These are phyloP conservation scores for Cochliopodium minus DNA, from an alignment of 208 protist species.

Conservation along the genomic window DNA sequence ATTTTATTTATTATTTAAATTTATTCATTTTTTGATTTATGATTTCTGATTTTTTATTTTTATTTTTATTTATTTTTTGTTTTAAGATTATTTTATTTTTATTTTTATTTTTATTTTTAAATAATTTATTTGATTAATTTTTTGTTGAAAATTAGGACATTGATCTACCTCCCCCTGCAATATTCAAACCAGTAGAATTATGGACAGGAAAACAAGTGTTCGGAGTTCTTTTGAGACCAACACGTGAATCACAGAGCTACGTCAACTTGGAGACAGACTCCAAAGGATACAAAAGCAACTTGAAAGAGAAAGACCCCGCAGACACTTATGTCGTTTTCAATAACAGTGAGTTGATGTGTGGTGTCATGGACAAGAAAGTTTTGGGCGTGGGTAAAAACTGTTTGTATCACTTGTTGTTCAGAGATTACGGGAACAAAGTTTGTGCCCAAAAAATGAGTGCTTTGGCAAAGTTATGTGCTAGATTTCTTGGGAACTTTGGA, in stretches of 20 bases:
- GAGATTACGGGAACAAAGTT: slow-evolving; percentile 47
- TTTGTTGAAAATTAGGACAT: too few species aligned
- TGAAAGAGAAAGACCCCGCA: slow-evolving; percentile 33
- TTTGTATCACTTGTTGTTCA: slow-evolving; percentile 82
- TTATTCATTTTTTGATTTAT: too few species aligned
- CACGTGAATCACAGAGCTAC: slow-evolving; percentile 21
- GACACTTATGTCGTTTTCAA: slow-evolving; percentile 82
- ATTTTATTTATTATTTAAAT: neutral
- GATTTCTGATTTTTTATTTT: too few species aligned
- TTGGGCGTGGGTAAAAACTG: slow-evolving; percentile 73
- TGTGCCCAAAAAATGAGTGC: slow-evolving; percentile 76
- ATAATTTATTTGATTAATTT: too few species aligned
- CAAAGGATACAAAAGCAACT: slow-evolving; percentile 49
- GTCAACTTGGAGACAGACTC: slow-evolving; percentile 73
- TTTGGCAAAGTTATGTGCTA: slow-evolving; percentile 71
- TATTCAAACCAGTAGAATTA: slow-evolving; percentile 84
- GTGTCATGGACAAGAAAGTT: slow-evolving; percentile 86
- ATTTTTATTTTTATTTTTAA: too few species aligned
- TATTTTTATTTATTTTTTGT: too few species aligned
- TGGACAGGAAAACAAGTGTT: slow-evolving; percentile 98
- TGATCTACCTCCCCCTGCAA: slow-evolving; percentile 77
- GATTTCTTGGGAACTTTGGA: slow-evolving; percentile 79
- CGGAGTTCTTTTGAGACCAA: slow-evolving; percentile 58
- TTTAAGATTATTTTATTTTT: too few species aligned
- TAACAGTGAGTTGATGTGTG: slow-evolving; percentile 75